Base-by-base conservation (phyloP, 2,329 filamentous ascomycete genomes). In the Diplodia intermedia region DNA sequence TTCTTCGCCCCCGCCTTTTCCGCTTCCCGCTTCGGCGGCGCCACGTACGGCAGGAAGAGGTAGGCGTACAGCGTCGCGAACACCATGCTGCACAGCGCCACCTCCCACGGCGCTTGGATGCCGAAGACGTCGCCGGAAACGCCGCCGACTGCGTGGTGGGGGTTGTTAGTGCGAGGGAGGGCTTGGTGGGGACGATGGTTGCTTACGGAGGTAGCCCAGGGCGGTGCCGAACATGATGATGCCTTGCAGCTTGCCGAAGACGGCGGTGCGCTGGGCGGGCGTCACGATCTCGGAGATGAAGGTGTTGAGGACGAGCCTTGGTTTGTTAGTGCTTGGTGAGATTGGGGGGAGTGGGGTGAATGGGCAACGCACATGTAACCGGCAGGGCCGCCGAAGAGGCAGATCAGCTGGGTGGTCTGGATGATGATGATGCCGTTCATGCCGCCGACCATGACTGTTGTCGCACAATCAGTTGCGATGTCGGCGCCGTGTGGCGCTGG, bases 271-370 rank as follows among this genome's bases (percentile, higher is more conserved):
- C 66, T 86, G 81, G 23, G 83, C 79, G 0, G 88, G 85, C 49
- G 85, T 81, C 0, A 90, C 86, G 2, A 90, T 80, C 74, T 91
- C 89, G 1, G 89, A 86, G 0, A 89, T 88, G 54, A 90, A 88
- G 14, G 89, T 88, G 71, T 92, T 92, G 26, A 91, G 81, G 1
- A 89, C 85, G 4, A 92, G 82, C 9, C 91, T 84, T 91, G 14
- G 20, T 1, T 55, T 29, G 7, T 33, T 20, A 26, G 40, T 61
- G 23, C 14, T 20, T 2, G 12, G 29, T 18, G 7, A 7, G 20
- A 2, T 8, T n/a, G 1, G 26, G n/a, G n/a, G n/a, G n/a, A n/a
- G n/a, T 56, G 23, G 20, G 40, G 11, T 3, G 26, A 1, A 6
- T 7, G 15, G 6, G n/a, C 8, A 8, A 52, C 43, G 23, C 4